Conservation (phyloP, 768 basidiomycete genomes). For the Hygrophorus pudorinus region DNA sequence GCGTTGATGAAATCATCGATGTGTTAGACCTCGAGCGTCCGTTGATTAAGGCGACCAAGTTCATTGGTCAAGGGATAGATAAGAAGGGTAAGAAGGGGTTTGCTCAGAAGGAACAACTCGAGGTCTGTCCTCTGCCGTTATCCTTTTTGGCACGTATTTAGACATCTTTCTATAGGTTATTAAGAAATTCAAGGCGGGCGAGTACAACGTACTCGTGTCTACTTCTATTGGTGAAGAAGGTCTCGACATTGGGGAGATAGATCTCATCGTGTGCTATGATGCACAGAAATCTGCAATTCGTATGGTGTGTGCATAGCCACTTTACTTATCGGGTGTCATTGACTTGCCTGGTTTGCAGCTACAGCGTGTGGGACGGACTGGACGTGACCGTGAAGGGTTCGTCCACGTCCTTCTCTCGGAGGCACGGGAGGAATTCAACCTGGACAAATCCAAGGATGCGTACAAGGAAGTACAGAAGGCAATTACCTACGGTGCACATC, state of each 20-base stretch:
- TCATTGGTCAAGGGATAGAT: slow-evolving; percentile 86
- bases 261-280: slow-evolving; percentile 94
- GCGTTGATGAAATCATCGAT: slow-evolving; percentile 85
- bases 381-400: slow-evolving; percentile 79
- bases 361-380: slow-evolving; percentile 92
- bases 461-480: slow-evolving; percentile 85
- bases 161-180: slow-evolving; percentile 49
- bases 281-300: slow-evolving; percentile 93
- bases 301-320: slow-evolving; percentile 50
- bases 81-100: slow-evolving; percentile 83
- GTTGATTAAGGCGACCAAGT: slow-evolving; percentile 70
- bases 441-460: slow-evolving; percentile 76
- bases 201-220: slow-evolving; percentile 87
- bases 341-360: slow-evolving; percentile 39
- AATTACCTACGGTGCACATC: slow-evolving; percentile 75
- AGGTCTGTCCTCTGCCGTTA: slow-evolving; percentile 35
- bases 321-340: slow-evolving; percentile 4
- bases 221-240: slow-evolving; percentile 98
- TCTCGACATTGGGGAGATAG: slow-evolving; percentile 95
- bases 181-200: slow-evolving; percentile 75
- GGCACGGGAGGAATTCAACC: slow-evolving; percentile 83
- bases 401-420: slow-evolving; percentile 92
- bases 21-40: slow-evolving; percentile 68
- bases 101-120: slow-evolving; percentile 84
- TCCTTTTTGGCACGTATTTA: background rate